Conservation (phyloP, 192 early-diverging fungal genomes). For the Coemansia sp. region DNA sequence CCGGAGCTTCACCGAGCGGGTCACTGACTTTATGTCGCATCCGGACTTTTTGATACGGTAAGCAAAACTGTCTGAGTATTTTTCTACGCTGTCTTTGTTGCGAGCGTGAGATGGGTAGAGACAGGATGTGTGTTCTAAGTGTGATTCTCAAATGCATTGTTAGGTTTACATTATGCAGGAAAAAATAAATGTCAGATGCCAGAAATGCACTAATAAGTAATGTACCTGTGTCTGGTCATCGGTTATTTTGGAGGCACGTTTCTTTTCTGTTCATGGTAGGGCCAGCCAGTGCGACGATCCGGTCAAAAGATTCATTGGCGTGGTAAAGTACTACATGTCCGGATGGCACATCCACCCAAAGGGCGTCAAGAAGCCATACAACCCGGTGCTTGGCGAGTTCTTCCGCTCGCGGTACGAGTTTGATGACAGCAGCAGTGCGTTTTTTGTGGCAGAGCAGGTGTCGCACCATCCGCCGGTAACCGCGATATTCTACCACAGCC, state of each 20-base stretch:
- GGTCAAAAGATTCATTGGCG: slow-evolving; percentile 73
- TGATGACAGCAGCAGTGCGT: slow-evolving; percentile 72
- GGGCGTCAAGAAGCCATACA: slow-evolving; percentile 95
- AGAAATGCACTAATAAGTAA: too few species aligned
- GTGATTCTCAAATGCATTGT: neutral
- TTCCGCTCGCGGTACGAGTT: slow-evolving; percentile 85
- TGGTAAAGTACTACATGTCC: slow-evolving; percentile 83
- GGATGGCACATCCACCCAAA: slow-evolving; percentile 93
- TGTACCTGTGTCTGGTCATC: too few species aligned
- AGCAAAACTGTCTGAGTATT: neutral
- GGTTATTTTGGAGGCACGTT: neutral
- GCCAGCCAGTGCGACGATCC: slow-evolving; percentile 69
- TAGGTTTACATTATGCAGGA: neutral
- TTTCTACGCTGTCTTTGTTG: neutral
- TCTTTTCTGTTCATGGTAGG: slow-evolving; percentile 44
- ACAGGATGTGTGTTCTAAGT: slow-evolving; percentile 3
- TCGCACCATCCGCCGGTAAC: slow-evolving; percentile 94
- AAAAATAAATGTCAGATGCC: too few species aligned
- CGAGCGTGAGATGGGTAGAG: neutral
- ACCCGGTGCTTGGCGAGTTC: slow-evolving; percentile 89
- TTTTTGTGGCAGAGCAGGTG: slow-evolving; percentile 88
- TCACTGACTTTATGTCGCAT: slow-evolving; percentile 95
- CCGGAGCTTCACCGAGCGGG: slow-evolving; percentile 88
- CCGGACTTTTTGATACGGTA: slow-evolving; percentile 79
- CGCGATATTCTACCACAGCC: slow-evolving; percentile 78